Conservation (phyloP, 208 protist genomes). For the Zelonia costaricensis region DNA sequence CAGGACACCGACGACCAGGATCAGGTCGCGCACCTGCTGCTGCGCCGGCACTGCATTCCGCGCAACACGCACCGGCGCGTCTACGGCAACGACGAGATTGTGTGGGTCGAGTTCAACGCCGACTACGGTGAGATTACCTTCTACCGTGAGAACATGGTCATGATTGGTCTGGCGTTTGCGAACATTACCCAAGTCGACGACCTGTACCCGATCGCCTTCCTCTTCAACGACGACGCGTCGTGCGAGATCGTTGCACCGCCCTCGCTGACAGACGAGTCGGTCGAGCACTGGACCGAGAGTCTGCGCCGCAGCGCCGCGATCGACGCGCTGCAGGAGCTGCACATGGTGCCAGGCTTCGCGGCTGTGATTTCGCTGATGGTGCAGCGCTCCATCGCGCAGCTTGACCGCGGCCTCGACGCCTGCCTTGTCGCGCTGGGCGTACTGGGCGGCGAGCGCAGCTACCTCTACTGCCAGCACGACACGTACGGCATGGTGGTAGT, state of each 20-base stretch:
- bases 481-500: conserved; percentile 85
- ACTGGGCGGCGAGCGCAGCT: conserved; percentile 85
- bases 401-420: conserved; percentile 67
- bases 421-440: conserved; percentile 77
- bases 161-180: conserved; percentile 86
- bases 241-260: conserved; percentile 81
- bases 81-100: conserved; percentile 83
- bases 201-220: conserved; percentile 86
- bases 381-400: conserved; percentile 55
- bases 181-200: conserved; percentile 74
- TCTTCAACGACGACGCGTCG: conserved; percentile 88
- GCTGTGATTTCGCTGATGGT: conserved; percentile 68
- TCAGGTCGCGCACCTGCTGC: conserved; percentile 78
- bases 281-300: conserved; percentile 48
- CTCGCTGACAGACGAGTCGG: conserved; percentile 46
- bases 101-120: conserved; percentile 91
- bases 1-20: conserved; percentile 90
- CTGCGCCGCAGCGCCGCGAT: conserved; percentile 73
- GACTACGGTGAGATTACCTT: conserved; percentile 85
- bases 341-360: conserved; percentile 65
- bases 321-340: conserved; percentile 78
- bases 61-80: conserved; percentile 73
- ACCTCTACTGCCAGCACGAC: conserved; percentile 78
- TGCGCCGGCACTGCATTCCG: conserved; percentile 71
- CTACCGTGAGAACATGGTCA: conserved; percentile 84